A percentile compares a stretch with the other conserved stretches of the same genome.
Conservation (phyloP, 2,329 filamentous ascomycete species). For the Colletotrichum destructivum region DNA sequence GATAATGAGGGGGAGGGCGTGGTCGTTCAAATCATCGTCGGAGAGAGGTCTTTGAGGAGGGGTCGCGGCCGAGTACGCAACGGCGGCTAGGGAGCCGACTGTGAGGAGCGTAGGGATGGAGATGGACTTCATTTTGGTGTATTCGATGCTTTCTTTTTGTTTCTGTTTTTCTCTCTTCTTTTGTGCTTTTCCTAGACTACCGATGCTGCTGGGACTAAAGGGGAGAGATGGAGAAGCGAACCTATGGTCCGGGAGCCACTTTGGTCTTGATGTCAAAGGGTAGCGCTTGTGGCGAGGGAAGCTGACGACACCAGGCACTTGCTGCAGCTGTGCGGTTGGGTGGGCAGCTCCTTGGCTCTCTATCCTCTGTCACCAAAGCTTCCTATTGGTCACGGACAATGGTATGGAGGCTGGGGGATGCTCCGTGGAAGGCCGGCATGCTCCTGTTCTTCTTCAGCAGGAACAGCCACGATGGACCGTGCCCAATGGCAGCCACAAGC, state of each 20-base stretch:
- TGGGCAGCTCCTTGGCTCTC: conserved; percentile 10
- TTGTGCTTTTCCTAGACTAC: background rate
- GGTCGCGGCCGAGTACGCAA: conserved; percentile 42
- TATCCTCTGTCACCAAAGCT: conserved; percentile 30
- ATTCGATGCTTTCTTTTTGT: conserved; percentile 16
- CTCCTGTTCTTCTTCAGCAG: conserved; percentile 4
- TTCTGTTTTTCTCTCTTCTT: background rate
- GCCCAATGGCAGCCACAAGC: conserved; percentile 10
- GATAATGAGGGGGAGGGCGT: conserved; percentile 90
- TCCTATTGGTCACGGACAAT: conserved; percentile 42
- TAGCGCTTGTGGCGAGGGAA: conserved; percentile 43
- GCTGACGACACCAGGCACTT: conserved; percentile 42
- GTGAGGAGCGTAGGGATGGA: conserved; percentile 53
- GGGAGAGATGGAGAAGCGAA: conserved; percentile 1
- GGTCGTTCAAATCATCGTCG: conserved; percentile 64
- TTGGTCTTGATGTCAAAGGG: conserved; percentile 20
- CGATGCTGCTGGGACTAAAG: conserved; percentile 7
- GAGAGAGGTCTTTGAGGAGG: conserved; percentile 28
- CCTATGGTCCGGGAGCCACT: conserved; percentile 4
- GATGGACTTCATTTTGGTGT: conserved; percentile 49
- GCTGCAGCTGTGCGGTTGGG: conserved; percentile 47
- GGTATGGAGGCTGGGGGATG: conserved; percentile 4
- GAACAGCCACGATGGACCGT: conserved; percentile 17
- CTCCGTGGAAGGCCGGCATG: conserved; percentile 8
- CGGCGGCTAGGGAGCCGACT: conserved; percentile 45